Evolutionary conservation across 768 basidiomycete species (phyloP).

Genomic region (Nevesoporus exiguus): DNA sequence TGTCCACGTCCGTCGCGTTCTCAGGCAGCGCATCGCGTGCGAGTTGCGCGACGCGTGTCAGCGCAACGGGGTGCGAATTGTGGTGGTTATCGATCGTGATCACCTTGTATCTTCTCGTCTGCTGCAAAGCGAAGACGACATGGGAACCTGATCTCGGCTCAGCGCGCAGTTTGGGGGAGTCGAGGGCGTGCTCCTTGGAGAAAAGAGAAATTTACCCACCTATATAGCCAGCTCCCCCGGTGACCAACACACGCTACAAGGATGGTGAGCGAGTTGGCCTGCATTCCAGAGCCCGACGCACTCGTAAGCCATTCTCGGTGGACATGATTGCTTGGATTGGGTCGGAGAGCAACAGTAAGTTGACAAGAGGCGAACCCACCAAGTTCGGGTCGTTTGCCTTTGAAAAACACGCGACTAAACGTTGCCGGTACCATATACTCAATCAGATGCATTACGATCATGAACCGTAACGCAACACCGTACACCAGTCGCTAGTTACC

Average conservation of each 20-base stretch:
- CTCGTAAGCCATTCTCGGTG: conserved; percentile 40
- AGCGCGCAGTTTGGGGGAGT: conserved; percentile 5
- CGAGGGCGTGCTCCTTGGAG: not conserved
- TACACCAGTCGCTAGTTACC: conserved; percentile 12
- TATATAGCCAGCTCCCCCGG: conserved; percentile 88
- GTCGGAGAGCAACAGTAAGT: not conserved
- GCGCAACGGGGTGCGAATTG: conserved; percentile 79
- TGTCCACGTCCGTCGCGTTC: conserved; percentile 63
- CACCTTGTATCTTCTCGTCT: conserved; percentile 87
- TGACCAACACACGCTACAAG: conserved; percentile 59
- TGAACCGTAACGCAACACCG: not conserved
- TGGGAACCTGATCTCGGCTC: conserved; percentile 69
- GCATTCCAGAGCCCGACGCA: conserved; percentile 31
- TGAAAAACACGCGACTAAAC: conserved; percentile 12
- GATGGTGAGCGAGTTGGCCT: conserved; percentile 10
- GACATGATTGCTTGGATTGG: conserved; percentile 23
- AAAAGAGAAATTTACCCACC: conserved; percentile 46
- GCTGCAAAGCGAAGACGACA: conserved; percentile 81
- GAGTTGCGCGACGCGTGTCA: conserved; percentile 75
- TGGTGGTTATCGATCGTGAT: conserved; percentile 94
- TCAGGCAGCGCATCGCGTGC: conserved; percentile 69
- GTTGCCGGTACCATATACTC: not conserved
- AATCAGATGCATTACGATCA: not conserved
- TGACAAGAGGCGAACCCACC: not conserved
- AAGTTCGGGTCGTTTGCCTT: conserved; percentile 2